These are phyloP conservation scores for Penicillium polonicum DNA, from an alignment of 2,329 filamentous ascomycete species.

Conservation along the genomic window DNA sequence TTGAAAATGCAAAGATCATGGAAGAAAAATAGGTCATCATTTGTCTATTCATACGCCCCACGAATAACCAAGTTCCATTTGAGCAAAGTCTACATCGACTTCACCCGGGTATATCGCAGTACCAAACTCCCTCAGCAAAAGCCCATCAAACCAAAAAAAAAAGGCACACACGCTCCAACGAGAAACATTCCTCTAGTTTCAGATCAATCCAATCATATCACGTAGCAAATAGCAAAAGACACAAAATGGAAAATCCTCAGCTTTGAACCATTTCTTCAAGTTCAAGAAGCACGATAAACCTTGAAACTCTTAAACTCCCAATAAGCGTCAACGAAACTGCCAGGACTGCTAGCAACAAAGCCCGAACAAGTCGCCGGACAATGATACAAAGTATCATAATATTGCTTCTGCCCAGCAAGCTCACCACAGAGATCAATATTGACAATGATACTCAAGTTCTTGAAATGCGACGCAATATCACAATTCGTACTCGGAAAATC, in stretches of 20 bases:
- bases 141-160: not conserved
- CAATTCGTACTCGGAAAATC: slow-evolving; percentile 66
- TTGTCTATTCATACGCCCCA: not conserved
- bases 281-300: slow-evolving; percentile 51
- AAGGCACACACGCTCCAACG: not conserved
- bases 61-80: not conserved
- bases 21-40: not conserved
- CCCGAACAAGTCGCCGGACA: slow-evolving; percentile 57
- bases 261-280: not conserved
- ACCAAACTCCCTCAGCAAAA: not conserved
- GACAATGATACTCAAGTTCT: slow-evolving; percentile 64
- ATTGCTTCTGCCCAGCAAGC: slow-evolving; percentile 43
- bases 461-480: slow-evolving; percentile 59
- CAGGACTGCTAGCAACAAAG: slow-evolving; percentile 58
- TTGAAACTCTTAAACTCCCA: slow-evolving; percentile 65
- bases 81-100: not conserved
- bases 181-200: not conserved
- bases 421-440: slow-evolving; percentile 66
- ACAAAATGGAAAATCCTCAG: not conserved
- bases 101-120: not conserved
- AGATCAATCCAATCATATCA: not conserved
- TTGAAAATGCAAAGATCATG: not conserved
- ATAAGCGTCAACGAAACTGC: slow-evolving; percentile 58
- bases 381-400: slow-evolving; percentile 35
- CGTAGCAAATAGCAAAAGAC: not conserved